A percentile compares a stretch with the other conserved stretches of the same genome.
These are phyloP conservation scores for Elaeis oleifera DNA, from an alignment of 202 grass and related monocot species.

Conservation along the genomic window DNA sequence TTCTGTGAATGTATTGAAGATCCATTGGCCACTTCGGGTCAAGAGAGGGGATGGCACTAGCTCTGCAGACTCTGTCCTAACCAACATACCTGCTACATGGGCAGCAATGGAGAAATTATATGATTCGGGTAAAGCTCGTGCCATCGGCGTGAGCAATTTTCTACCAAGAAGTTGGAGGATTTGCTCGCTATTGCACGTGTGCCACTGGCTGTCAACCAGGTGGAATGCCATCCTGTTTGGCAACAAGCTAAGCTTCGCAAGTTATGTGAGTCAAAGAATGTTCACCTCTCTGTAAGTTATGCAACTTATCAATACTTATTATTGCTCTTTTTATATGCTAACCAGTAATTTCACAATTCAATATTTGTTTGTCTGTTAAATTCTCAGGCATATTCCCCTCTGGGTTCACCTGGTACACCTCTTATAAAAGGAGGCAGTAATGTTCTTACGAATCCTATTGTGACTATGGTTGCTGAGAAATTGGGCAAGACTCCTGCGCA, in stretches of 20 bases:
- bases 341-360: no score
- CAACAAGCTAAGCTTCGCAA: slow-evolving; percentile 52
- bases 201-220: slow-evolving; percentile 61
- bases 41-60: slow-evolving; percentile 41
- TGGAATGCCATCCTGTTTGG: slow-evolving; percentile 81
- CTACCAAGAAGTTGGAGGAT: slow-evolving; percentile 73
- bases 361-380: not conserved
- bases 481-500: slow-evolving; percentile 25
- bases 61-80: slow-evolving; percentile 51
- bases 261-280: slow-evolving; percentile 39
- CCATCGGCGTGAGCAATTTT: slow-evolving; percentile 85
- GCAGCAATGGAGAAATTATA: slow-evolving; percentile 63
- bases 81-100: slow-evolving; percentile 70
- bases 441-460: slow-evolving; percentile 7
- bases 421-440: slow-evolving; percentile 5
- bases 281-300: slow-evolving; percentile 65
- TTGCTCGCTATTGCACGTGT: slow-evolving; percentile 56
- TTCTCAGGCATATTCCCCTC: slow-evolving; percentile 12
- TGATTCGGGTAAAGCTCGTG: slow-evolving; percentile 67
- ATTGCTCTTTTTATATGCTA: no score
- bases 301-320: no score
- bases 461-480: slow-evolving; percentile 25
- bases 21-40: slow-evolving; percentile 63
- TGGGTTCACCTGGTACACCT: slow-evolving; percentile 14
- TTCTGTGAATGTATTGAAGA: slow-evolving; percentile 16